Base-by-base conservation (phyloP, 2,329 filamentous ascomycete genomes). In the Paraconiothyrium sp. region DNA sequence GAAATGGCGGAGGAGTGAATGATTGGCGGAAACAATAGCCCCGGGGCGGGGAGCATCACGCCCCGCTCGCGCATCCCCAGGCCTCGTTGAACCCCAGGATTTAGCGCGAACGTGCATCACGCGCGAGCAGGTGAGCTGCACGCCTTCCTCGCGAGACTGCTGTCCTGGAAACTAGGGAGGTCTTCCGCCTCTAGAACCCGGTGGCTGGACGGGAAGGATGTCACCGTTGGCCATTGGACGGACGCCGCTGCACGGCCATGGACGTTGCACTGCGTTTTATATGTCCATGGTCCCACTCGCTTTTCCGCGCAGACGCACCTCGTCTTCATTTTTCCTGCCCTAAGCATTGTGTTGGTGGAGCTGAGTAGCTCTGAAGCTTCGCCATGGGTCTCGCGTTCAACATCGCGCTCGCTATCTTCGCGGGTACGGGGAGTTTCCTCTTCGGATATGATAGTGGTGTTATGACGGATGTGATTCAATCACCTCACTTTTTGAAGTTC, bases 401-500 rank as follows among this genome's bases (percentile, higher is more conserved):
- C 59, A 66, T 82, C 54, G 70, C 70, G 10, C 72, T 83, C 35
- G 79, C 80, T 24, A 60, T 78, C n/a, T 83, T 82, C 54, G 80
- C 79, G 48, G 78, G 74, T 27, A 82, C 80, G 8, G 81, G 80
- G 54, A 80, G 76, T 34, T 81, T 81, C 59, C 70, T 81, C 9
- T 81, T 81, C 61, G 76, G 75, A 67, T 76, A 83, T 72, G 68
- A 79, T 63, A 71, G 69, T 39, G 76, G 74, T 67, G 76, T 80
- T 14, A 80, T 80, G 78, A 77, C 78, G 0, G 81, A 86, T 71
- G 86, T 87, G 61, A 86, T 88, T 57, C 80, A 82, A n/a, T 84
- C 82, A 10, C 79, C 81, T 32, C 79, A 86, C 67, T 89, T 90
- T 73, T 81, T 89, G 20, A 61, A 71, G 1, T 87, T 85, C 70